Evolutionary conservation across 371 early-diverging fungal genomes (phyloP).

Genomic region (Dentiscutata heterogama): DNA sequence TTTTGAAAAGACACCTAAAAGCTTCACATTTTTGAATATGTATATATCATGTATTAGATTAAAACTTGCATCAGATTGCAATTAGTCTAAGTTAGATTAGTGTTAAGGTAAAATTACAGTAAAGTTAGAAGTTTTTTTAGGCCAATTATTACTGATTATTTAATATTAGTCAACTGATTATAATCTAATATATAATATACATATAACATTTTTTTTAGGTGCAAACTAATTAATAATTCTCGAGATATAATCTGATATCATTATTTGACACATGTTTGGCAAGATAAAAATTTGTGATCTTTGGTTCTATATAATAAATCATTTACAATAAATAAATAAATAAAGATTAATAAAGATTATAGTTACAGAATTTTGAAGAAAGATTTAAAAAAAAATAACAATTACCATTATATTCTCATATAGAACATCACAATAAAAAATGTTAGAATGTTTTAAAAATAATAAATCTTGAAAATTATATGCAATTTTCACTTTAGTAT

Average conservation of each 20-base stretch:
- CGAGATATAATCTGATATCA: not conserved
- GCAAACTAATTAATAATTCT: not conserved
- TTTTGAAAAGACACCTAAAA: not conserved
- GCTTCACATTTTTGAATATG: constrained; percentile 31
- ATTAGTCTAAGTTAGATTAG: too few relatives aligned
- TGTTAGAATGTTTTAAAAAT: not conserved
- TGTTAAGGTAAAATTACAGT: too few relatives aligned
- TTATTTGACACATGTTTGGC: not conserved
- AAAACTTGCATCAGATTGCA: too few relatives aligned
- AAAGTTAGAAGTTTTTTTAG: too few relatives aligned
- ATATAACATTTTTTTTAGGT: too few relatives aligned
- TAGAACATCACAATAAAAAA: constrained; percentile 16
- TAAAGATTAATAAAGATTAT: too few relatives aligned
- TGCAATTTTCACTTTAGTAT: constrained; percentile 19
- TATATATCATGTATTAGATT: too few relatives aligned
- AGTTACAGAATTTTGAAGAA: too few relatives aligned
- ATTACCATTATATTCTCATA: constrained; percentile 20
- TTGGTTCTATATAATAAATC: not conserved
- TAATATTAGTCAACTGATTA: too few relatives aligned
- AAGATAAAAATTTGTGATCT: not conserved
- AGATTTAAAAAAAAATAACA: not conserved
- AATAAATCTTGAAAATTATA: constrained; percentile 9
- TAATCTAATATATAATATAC: too few relatives aligned
- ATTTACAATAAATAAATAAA: not conserved
- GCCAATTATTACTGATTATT: too few relatives aligned